These are phyloP conservation scores for Xylariaceae sp. DNA, from an alignment of 2,329 filamentous ascomycete genomes.

Conservation along the genomic window DNA sequence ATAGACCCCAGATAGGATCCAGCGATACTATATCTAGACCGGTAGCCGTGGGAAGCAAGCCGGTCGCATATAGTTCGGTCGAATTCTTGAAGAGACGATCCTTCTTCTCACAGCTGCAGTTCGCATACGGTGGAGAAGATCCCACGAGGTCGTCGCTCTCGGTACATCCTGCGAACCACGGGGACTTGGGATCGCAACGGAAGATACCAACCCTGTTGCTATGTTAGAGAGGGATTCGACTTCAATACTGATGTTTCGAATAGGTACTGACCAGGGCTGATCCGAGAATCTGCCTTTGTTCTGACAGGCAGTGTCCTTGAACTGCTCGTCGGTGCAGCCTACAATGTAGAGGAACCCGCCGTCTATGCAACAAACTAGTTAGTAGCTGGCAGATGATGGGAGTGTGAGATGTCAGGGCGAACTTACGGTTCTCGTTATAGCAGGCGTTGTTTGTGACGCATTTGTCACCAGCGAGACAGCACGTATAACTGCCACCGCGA, in stretches of 20 bases:
- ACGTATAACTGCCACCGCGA: constrained; percentile 18
- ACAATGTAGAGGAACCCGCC: constrained; percentile 19
- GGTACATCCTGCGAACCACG: constrained; percentile 20
- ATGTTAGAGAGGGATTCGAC: constrained; percentile 3
- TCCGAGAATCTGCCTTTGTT: constrained; percentile 19
- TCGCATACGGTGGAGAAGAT: constrained; percentile 10
- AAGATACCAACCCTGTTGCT: constrained; percentile 17
- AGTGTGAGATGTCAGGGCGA: not conserved
- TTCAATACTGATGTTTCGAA: not conserved
- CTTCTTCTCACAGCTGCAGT: constrained; percentile 17
- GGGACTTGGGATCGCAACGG: constrained; percentile 14
- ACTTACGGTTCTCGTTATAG: constrained; percentile 20
- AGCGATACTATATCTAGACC: no score
- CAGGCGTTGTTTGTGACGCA: constrained; percentile 22
- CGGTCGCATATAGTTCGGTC: no score
- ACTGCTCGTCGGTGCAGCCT: constrained; percentile 22
- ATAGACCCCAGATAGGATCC: no score
- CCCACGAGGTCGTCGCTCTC: constrained; percentile 15
- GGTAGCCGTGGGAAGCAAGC: no score
- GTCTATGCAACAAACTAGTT: constrained; percentile 9
- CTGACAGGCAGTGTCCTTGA: constrained; percentile 17
- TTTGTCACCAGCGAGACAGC: constrained; percentile 21
- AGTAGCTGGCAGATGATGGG: not conserved
- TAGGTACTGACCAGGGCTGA: constrained; percentile 11
- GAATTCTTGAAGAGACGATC: constrained; percentile 12